Base-by-base conservation (phyloP, 495 filamentous ascomycete species). In the Aspergillus bertholletiae region DNA sequence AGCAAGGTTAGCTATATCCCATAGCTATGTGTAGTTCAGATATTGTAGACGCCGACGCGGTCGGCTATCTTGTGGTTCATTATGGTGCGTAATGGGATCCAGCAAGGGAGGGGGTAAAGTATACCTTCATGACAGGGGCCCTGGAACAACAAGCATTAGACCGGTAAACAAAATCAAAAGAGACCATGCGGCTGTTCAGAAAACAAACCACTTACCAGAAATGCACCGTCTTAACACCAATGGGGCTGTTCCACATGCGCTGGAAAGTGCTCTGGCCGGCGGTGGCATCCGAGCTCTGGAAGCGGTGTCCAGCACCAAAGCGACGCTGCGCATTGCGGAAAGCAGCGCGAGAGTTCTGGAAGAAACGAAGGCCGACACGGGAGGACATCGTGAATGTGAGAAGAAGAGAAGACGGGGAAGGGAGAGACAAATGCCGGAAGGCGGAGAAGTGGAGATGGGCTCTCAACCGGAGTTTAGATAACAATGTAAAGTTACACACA, bases 111-210 rank as follows among this genome's bases (percentile, higher is more conserved):
- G 51, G 56, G 51, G 58, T 55, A 61, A 47, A 51, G 46, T 71
- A 61, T 81, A 89, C 87, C 87, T 97, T 98, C 89, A 97, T 96
- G 30, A 98, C 85, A 27, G 93, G 93, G 22, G 93, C 94, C 91
- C 89, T 93, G 18, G 20, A 15, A 37, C 20, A 39, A 37, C 27
- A 34, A 49, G 15, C 13, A 15, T 37, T 2, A 37, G 34, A 15
- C 15, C 13, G 5, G 34, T 6, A 37, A 5, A n/a, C 34, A 5
- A 15, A 37, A 15, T 5, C 5, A 15, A 37, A 37, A 32, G 5
- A 15, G 2, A 13, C 2, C 11, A 37, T n/a, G 13, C 17, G 17
- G 2, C 2, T 37, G 34, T 37, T 0, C 2, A 11, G n/a, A 7
- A 9, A 34, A 50, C 2, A 20, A 22, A 26, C 3, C 26, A 61